These are phyloP conservation scores for Aureobasidium leucospermi DNA, from an alignment of 2,329 filamentous ascomycete species.

Conservation along the genomic window DNA sequence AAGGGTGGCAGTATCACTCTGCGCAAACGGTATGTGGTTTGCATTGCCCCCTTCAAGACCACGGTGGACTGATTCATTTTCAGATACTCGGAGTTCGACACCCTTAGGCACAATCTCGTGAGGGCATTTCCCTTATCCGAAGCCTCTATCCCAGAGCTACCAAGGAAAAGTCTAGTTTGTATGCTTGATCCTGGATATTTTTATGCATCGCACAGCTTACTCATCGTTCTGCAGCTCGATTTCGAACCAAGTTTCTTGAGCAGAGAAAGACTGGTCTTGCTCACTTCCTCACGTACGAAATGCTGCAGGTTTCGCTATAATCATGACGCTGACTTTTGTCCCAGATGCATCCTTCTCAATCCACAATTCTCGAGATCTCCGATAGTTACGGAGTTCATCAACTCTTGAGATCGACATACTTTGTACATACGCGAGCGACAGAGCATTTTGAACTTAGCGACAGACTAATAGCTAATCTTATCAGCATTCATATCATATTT, in stretches of 20 bases:
- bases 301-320: not conserved
- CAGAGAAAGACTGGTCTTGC: constrained; percentile 72
- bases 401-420: not conserved
- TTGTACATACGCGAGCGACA: not conserved
- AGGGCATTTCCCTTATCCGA: constrained; percentile 76
- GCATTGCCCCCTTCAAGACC: not conserved
- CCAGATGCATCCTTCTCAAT: constrained; percentile 81
- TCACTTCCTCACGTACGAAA: constrained; percentile 83
- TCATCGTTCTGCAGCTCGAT: constrained; percentile 43
- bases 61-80: not conserved
- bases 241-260: constrained; percentile 78
- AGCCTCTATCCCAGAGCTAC: constrained; percentile 79
- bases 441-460: not conserved
- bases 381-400: constrained; percentile 79
- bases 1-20: constrained; percentile 42
- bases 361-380: constrained; percentile 91
- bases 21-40: constrained; percentile 42
- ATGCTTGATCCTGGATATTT: constrained; percentile 33
- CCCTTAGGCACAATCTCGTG: constrained; percentile 65
- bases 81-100: constrained; percentile 89
- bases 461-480: not conserved
- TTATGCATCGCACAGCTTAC: not conserved
- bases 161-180: constrained; percentile 85
- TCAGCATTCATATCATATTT: not conserved
- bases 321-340: constrained; percentile 1